Percentiles rank a stretch among this genome's conserved stretches.
Conservation (phyloP, 257 asterid species). For the Solanum pinnatisectum region DNA sequence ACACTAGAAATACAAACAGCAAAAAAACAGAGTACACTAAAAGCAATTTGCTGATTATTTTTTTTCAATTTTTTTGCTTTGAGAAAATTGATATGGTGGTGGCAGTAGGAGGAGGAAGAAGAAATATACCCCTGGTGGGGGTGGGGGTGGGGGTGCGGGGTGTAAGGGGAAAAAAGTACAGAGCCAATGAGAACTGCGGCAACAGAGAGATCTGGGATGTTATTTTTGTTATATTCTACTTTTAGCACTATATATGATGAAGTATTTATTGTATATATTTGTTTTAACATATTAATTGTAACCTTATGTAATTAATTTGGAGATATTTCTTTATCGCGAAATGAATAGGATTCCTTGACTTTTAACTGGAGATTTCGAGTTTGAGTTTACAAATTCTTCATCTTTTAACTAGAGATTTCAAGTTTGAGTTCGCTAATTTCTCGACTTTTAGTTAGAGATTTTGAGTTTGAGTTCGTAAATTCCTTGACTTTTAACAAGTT, state of each 20-base stretch:
- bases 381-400: not conserved
- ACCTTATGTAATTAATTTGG: not conserved
- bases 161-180: not conserved
- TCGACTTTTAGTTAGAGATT: no score
- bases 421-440: not conserved
- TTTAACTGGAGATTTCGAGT: not conserved
- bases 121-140: not conserved
- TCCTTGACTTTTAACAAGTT: no score
- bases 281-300: not conserved
- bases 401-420: not conserved
- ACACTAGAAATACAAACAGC: not conserved
- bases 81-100: not conserved
- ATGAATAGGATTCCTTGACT: not conserved
- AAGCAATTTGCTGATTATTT: not conserved
- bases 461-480: no score
- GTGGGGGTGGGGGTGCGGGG: not conserved
- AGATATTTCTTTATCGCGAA: not conserved
- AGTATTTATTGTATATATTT: not conserved
- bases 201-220: not conserved
- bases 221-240: not conserved
- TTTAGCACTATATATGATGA: not conserved
- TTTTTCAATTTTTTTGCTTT: not conserved
- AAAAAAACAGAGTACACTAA: not conserved
- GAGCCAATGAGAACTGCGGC: not conserved
- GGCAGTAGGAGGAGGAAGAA: not conserved